phyloP scores from a whole-genome alignment of 2,329 filamentous ascomycete genomes.

The Fusarium redolens region DNA sequence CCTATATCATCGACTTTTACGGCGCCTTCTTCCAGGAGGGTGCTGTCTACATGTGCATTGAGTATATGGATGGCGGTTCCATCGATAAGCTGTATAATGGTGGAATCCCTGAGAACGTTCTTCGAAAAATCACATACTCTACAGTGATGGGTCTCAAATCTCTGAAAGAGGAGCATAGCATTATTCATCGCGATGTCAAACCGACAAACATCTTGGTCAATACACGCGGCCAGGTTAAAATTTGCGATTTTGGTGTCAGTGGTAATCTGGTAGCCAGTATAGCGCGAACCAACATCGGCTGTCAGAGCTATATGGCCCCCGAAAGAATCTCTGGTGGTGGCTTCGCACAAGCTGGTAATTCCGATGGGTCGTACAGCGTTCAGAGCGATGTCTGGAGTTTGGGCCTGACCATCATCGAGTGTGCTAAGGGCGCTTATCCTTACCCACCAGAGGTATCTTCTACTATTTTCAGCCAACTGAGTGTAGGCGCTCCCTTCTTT shows the following conservation, averaged over 20 bases:
- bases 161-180: conserved; percentile 97
- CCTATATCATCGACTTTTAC: conserved; percentile 98
- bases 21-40: conserved; percentile 99
- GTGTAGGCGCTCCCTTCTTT: conserved; percentile 70
- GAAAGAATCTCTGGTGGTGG: conserved; percentile 92
- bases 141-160: conserved; percentile 93
- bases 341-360: conserved; percentile 74
- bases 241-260: conserved; percentile 97
- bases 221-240: conserved; percentile 90
- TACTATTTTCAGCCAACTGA: conserved; percentile 97
- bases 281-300: conserved; percentile 98
- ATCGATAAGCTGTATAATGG: conserved; percentile 95
- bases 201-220: conserved; percentile 98
- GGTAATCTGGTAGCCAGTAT: conserved; percentile 98
- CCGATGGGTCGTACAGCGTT: conserved; percentile 92
- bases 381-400: conserved; percentile 99
- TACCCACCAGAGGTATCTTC: conserved; percentile 98
- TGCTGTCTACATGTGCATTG: conserved; percentile 98
- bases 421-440: conserved; percentile 91
- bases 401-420: conserved; percentile 94
- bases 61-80: conserved; percentile 98
- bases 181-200: conserved; percentile 98
- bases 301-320: conserved; percentile 99
- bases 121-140: conserved; percentile 89
- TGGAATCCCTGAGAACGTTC: conserved; percentile 87